Evolutionary conservation across 2,329 filamentous ascomycete genomes (phyloP).

Genomic region (Purpureocillium takamizusanense): DNA sequence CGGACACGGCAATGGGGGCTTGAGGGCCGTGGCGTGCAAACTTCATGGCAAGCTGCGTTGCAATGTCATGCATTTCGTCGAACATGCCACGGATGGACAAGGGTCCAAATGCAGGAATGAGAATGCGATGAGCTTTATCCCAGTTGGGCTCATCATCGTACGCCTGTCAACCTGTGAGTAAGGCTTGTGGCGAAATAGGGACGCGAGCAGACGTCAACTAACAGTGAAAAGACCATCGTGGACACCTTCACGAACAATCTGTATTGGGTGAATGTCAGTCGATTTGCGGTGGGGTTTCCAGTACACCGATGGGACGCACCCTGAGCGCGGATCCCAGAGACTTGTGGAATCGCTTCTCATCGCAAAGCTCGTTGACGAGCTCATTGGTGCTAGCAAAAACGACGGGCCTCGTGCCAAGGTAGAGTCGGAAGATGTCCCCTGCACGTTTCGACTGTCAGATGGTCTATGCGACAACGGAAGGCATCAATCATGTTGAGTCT

Average conservation of each 20-base stretch:
- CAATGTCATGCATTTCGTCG: conserved; percentile 59
- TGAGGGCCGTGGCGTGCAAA: conserved; percentile 55
- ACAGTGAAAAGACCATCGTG: conserved; percentile 61
- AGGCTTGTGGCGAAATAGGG: neutral
- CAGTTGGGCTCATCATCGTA: conserved; percentile 47
- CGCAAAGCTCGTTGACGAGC: conserved; percentile 53
- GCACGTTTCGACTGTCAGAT: neutral
- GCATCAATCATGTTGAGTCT: too few relatives aligned
- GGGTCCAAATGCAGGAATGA: conserved; percentile 63
- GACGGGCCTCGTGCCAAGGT: conserved; percentile 34
- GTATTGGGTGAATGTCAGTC: neutral
- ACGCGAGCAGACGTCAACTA: conserved; percentile 5
- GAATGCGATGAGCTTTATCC: conserved; percentile 55
- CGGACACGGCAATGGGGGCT: conserved; percentile 47
- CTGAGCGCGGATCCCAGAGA: conserved; percentile 37
- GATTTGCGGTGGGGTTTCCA: conserved; percentile 4
- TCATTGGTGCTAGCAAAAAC: conserved; percentile 44
- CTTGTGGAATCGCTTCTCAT: conserved; percentile 60
- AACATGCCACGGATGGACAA: conserved; percentile 61
- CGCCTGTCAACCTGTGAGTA: conserved; percentile 24
- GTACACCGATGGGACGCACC: conserved; percentile 12
- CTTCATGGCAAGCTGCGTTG: conserved; percentile 56
- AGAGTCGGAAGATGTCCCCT: conserved; percentile 54
- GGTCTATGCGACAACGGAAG: too few relatives aligned
- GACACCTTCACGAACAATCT: conserved; percentile 49